These are phyloP conservation scores for Effrenium voratum DNA, from an alignment of 73 alveolate genomes.

Conservation along the genomic window DNA sequence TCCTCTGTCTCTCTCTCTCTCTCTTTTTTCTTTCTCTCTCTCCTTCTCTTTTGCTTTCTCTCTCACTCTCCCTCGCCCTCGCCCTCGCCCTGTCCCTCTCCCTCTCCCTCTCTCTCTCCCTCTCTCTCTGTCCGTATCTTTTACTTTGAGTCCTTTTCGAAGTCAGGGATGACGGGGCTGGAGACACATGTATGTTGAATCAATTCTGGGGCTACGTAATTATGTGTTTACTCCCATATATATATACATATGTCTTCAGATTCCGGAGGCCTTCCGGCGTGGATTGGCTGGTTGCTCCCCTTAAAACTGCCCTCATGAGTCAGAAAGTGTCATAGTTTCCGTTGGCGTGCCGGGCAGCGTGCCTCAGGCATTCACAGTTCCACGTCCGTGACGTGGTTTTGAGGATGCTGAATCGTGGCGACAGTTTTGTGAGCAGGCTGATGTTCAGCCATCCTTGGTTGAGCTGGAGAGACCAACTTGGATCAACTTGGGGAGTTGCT, in stretches of 20 bases:
- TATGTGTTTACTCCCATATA: neutral
- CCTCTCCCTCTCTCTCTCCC: neutral
- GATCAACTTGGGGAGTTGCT: no score
- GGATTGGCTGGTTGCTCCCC: neutral
- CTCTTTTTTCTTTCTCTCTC: neutral
- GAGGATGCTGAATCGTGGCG: no score
- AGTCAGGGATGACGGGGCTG: neutral
- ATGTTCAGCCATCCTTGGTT: no score
- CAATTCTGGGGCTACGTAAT: no score
- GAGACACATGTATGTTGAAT: neutral
- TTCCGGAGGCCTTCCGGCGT: neutral
- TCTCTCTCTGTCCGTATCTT: neutral
- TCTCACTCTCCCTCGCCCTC: neutral
- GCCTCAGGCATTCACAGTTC: no score
- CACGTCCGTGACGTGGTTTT: no score
- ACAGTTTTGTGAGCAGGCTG: no score
- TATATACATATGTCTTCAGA: neutral
- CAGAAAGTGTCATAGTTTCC: no score
- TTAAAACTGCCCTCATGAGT: no score
- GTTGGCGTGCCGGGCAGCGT: no score
- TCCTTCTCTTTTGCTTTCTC: neutral
- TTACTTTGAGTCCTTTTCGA: neutral
- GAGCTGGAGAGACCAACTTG: no score
- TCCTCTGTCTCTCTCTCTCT: no score
- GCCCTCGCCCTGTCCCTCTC: neutral